Evolutionary conservation across 306 rosid genomes (phyloP).

Genomic region (Malus fusca): DNA sequence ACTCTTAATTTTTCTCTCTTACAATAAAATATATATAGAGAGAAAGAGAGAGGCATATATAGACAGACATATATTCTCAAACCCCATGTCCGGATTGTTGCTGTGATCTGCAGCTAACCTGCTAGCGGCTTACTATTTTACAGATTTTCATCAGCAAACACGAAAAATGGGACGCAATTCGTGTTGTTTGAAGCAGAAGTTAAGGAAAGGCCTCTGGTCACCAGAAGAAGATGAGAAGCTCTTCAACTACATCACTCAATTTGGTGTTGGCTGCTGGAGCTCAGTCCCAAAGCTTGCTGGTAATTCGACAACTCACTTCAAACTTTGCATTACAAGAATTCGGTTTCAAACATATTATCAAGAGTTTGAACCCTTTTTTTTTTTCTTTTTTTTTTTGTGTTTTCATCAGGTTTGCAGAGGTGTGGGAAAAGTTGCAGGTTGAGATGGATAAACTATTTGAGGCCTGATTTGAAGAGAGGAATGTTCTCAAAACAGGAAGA

Average conservation of each 20-base stretch:
- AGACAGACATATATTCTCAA: conserved; percentile 33
- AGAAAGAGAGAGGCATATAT: neutral
- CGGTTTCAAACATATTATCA: neutral
- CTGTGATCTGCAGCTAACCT: neutral
- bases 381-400: neutral
- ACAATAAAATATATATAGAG: neutral
- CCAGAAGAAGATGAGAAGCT: conserved; percentile 96
- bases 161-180: conserved; percentile 80
- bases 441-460: conserved; percentile 87
- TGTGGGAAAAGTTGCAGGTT: conserved; percentile 92
- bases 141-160: neutral
- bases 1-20: conserved; percentile 30
- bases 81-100: conserved; percentile 22
- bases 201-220: conserved; percentile 90
- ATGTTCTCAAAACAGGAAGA: conserved; percentile 85
- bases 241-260: conserved; percentile 74
- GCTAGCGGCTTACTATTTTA: conserved; percentile 10
- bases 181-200: conserved; percentile 64
- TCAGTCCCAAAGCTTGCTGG: conserved; percentile 93
- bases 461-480: conserved; percentile 93
- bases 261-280: conserved; percentile 97
- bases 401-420: conserved; percentile 62
- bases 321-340: neutral
- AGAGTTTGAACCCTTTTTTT: conserved; percentile 5
- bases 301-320: neutral